Conservation (phyloP, 2,329 filamentous ascomycete genomes). For the Colletotrichum eremochloae region DNA sequence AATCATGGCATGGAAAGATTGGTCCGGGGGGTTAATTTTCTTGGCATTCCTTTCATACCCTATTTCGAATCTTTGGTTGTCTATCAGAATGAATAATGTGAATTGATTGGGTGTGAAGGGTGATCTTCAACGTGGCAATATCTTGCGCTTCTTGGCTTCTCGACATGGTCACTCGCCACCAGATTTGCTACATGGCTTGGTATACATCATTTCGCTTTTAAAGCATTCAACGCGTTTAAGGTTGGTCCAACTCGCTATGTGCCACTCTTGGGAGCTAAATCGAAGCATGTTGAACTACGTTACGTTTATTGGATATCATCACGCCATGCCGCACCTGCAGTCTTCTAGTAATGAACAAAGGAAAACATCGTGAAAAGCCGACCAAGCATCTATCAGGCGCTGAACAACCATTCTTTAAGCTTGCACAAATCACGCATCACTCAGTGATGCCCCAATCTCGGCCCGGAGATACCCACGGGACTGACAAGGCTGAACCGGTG, state of each 20-base stretch:
- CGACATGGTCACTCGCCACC: neutral
- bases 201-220: neutral
- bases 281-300: neutral
- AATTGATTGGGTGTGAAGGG: no score
- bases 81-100: no score
- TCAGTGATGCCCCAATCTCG: constrained; percentile 16
- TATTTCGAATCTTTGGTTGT: no score
- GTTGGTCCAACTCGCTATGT: no score
- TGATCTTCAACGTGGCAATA: no score
- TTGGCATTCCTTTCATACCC: no score
- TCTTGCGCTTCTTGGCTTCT: no score
- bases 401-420: neutral
- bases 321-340: neutral
- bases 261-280: no score
- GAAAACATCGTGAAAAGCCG: neutral
- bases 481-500: constrained; percentile 36
- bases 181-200: neutral
- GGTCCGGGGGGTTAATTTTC: no score
- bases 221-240: neutral
- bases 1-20: no score
- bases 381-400: neutral
- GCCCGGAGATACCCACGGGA: constrained; percentile 18
- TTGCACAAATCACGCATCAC: neutral
- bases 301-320: constrained; percentile 21
- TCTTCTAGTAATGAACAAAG: constrained; percentile 1